Base-by-base conservation (phyloP, 2,329 filamentous ascomycete species). In the Ophiocordyceps unilateralis region DNA sequence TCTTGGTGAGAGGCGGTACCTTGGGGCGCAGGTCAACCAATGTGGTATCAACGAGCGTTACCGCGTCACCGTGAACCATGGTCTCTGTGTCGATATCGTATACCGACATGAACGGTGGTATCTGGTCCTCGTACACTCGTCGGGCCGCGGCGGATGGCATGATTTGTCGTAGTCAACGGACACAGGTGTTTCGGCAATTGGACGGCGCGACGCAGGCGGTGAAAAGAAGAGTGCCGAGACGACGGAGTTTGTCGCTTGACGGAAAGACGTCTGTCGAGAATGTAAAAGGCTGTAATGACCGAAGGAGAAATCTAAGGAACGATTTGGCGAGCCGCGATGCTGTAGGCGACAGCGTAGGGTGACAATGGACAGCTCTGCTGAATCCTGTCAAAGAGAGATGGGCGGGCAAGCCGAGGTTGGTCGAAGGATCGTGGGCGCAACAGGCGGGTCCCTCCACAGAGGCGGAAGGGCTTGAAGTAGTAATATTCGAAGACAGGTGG, bases 51-150 rank as follows among this genome's bases (percentile, higher is more conserved):
- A 75, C 64, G 34, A 76, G 58, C 5, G 72, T 72, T 37, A 76
- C 68, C 11, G 70, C 62, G 45, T 68, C 69, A 42, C 65, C 65
- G 40, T 72, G 70, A 45, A 67, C 68, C 56, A 72, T 71, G 45
- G 61, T 67, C 50, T 70, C 70, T 50, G 63, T 62, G 54, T 81
- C 76, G 50, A 80, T 68, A 57, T 78, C 77, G 64, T 81, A 83
- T 44, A 84, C 79, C 45, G 80, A 79, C 78, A 82, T 83, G 54
- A 84, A 82, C 20, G 80, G 77, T 56, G 80, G 80, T 68, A 84
- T 79, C 59, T 79, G 76, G 56, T 79, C 76, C 66, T 80, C 74
- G 58, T 76, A 78, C 53, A 77, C 58, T 58, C 73, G 70, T 51
- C 74, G 66, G 43, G 73, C 67, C 45, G 75, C 68, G 50, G 76